Conservation (phyloP, 495 filamentous ascomycete species). For the Daldinia childiae region DNA sequence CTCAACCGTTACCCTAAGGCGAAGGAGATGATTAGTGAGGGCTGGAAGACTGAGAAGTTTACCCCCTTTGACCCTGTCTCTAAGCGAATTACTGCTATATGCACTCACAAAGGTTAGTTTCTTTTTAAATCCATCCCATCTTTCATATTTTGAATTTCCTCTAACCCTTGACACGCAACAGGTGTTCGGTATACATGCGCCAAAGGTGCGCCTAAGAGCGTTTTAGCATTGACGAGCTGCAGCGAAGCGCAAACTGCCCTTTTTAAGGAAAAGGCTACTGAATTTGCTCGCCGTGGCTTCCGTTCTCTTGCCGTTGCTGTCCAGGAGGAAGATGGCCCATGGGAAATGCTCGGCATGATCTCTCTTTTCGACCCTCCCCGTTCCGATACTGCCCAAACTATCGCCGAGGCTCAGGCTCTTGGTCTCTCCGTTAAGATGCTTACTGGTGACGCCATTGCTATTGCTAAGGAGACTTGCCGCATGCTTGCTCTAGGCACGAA, state of each 20-base stretch:
- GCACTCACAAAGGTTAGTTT: no score
- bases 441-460: slow-evolving; percentile 91
- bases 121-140: no score
- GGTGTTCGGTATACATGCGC: slow-evolving; percentile 84
- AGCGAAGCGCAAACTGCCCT: slow-evolving; percentile 73
- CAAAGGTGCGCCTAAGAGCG: slow-evolving; percentile 86
- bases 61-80: slow-evolving; percentile 92
- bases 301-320: slow-evolving; percentile 88
- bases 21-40: slow-evolving; percentile 72
- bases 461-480: slow-evolving; percentile 87
- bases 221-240: slow-evolving; percentile 77
- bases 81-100: slow-evolving; percentile 84
- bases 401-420: slow-evolving; percentile 83
- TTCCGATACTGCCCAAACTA: slow-evolving; percentile 86
- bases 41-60: slow-evolving; percentile 79
- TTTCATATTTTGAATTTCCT: no score
- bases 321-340: slow-evolving; percentile 73
- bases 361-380: slow-evolving; percentile 89
- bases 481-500: slow-evolving; percentile 89
- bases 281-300: slow-evolving; percentile 89
- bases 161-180: no score
- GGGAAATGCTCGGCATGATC: slow-evolving; percentile 93
- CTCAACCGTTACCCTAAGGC: slow-evolving; percentile 78
- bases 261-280: slow-evolving; percentile 86
- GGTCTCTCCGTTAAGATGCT: slow-evolving; percentile 93